Evolutionary conservation across 2,329 filamentous ascomycete genomes (phyloP).

Genomic region (Magnaporthiopsis poae): DNA sequence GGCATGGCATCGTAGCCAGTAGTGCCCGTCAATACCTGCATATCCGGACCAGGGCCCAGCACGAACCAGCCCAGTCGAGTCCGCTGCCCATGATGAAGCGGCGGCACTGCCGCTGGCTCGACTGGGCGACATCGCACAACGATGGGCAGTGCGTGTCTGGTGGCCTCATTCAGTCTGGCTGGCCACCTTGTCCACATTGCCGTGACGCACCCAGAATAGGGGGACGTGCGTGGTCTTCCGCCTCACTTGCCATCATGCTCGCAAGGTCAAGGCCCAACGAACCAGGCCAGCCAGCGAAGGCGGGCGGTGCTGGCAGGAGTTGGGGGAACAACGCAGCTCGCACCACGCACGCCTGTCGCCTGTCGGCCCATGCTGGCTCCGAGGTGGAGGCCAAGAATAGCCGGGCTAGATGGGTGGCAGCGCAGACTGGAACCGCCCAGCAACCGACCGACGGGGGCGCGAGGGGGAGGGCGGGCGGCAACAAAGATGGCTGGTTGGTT

Average conservation of each 20-base stretch:
- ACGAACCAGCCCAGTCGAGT: background rate
- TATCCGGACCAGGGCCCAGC: background rate
- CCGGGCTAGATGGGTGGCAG: background rate
- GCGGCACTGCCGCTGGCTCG: background rate
- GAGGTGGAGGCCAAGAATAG: slow-evolving; percentile 4
- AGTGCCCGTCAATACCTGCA: background rate
- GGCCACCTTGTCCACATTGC: background rate
- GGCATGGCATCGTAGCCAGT: background rate
- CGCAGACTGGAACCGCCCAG: slow-evolving; percentile 3
- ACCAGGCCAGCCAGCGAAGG: background rate
- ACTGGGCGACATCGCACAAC: background rate
- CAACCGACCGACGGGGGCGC: background rate
- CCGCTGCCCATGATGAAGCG: too few relatives aligned
- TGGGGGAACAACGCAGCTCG: background rate
- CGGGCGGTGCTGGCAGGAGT: background rate
- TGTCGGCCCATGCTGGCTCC: background rate
- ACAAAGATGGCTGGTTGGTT: slow-evolving; percentile 6
- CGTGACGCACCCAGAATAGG: too few relatives aligned
- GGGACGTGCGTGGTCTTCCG: background rate
- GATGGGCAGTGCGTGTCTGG: background rate
- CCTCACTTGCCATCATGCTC: background rate
- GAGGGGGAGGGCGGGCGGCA: slow-evolving; percentile 2
- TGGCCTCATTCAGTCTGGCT: background rate
- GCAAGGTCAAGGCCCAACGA: background rate
- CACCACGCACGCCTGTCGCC: background rate